A percentile compares a stretch with the other conserved stretches of the same genome.
Evolutionary conservation across 441 rosid species (phyloP).

Genomic region (Gossypium aridum): DNA sequence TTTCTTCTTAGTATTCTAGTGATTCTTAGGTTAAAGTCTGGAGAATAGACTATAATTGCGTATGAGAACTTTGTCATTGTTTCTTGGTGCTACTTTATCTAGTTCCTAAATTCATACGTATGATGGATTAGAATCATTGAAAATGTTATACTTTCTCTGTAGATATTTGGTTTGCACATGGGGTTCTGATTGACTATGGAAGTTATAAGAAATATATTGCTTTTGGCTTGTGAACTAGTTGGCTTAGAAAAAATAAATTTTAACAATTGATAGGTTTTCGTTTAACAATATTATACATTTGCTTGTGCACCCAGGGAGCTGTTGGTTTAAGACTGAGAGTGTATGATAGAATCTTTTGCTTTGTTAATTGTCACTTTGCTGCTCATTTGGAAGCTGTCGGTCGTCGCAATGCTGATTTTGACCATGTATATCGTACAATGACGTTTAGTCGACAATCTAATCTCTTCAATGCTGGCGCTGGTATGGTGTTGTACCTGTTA

Average conservation of each 20-base stretch:
- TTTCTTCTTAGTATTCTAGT: neutral
- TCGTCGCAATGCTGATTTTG: conserved; percentile 71
- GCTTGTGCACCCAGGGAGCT: conserved; percentile 46
- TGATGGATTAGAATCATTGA: neutral
- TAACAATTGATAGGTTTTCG: neutral
- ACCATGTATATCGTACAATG: conserved; percentile 63
- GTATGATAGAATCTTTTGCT: conserved; percentile 64
- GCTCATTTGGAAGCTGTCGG: conserved; percentile 71
- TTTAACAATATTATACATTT: neutral
- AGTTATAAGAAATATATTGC: neutral
- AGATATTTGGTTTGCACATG: neutral
- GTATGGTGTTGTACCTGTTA: conserved; percentile 70
- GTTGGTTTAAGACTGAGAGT: conserved; percentile 65
- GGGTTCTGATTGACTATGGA: neutral
- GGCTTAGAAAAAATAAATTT: neutral
- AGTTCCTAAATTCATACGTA: neutral
- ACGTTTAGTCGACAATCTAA: conserved; percentile 42
- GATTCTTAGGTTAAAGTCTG: neutral
- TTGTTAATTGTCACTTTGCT: conserved; percentile 76
- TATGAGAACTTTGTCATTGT: neutral
- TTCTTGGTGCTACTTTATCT: neutral
- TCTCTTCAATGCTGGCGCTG: conserved; percentile 50
- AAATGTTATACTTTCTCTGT: neutral
- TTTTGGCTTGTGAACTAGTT: neutral
- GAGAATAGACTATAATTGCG: neutral